Conservation (phyloP, 2,329 filamentous ascomycete genomes). For the Achaetomium macrosporum region DNA sequence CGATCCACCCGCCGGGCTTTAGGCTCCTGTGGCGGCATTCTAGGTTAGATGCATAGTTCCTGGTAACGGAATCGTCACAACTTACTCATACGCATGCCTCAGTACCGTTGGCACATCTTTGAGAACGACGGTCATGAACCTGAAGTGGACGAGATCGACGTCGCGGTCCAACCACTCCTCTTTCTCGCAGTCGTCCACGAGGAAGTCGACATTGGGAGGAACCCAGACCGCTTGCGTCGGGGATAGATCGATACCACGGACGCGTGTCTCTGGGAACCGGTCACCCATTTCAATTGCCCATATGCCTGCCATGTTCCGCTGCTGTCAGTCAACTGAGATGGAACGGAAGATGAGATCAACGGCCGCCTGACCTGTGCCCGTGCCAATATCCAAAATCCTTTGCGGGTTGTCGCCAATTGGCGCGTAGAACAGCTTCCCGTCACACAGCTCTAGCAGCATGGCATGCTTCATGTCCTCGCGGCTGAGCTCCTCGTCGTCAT, state of each 20-base stretch:
- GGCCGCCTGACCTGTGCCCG: conserved; percentile 30
- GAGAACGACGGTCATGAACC: conserved; percentile 35
- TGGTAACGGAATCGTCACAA: not conserved
- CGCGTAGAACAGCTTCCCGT: conserved; percentile 36
- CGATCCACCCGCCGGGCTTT: conserved; percentile 29
- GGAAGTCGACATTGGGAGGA: conserved; percentile 35
- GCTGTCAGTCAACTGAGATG: not conserved
- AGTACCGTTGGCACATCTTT: conserved; percentile 45
- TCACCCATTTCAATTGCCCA: conserved; percentile 30
- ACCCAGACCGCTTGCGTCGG: conserved; percentile 37
- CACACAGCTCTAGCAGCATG: conserved; percentile 32
- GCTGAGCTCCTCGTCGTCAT: conserved; percentile 41
- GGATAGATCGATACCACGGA: conserved; percentile 36
- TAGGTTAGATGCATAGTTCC: not conserved
- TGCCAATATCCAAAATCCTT: conserved; percentile 34
- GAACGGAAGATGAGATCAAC: not conserved
- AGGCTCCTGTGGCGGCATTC: conserved; percentile 12
- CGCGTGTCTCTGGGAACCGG: conserved; percentile 33
- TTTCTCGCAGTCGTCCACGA: conserved; percentile 35
- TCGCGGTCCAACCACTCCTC: conserved; percentile 27
- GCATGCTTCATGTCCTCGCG: conserved; percentile 40
- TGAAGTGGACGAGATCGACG: conserved; percentile 29
- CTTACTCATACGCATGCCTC: conserved; percentile 32
- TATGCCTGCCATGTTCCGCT: not conserved
- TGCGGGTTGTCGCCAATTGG: conserved; percentile 35